These are phyloP conservation scores for Entamoeba histolytica DNA, from an alignment of 208 protist species.

Conservation along the genomic window DNA sequence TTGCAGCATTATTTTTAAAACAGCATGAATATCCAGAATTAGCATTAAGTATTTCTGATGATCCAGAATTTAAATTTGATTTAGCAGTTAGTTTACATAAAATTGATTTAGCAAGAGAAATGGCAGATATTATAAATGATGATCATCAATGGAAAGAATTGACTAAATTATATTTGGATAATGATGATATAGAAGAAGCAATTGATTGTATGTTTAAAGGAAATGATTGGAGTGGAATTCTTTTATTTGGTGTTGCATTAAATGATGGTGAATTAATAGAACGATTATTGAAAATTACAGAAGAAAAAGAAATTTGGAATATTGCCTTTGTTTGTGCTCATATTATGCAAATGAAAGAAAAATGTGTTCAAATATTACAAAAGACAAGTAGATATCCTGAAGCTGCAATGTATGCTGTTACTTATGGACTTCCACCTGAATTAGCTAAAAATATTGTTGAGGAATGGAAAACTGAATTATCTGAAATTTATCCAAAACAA, in stretches of 20 bases:
- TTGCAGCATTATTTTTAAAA: background rate
- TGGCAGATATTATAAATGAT: background rate
- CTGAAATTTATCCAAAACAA: background rate
- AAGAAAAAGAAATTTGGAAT: background rate
- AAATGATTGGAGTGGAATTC: background rate
- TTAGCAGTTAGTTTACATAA: background rate
- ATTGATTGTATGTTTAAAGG: background rate
- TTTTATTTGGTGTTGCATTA: background rate
- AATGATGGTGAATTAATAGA: background rate
- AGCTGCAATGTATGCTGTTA: background rate
- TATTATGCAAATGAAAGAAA: background rate
- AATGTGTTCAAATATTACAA: background rate
- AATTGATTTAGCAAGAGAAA: slow-evolving; percentile 2
- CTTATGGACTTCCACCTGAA: background rate
- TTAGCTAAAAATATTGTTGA: background rate
- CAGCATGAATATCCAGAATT: background rate
- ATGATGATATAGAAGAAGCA: background rate
- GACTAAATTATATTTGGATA: background rate
- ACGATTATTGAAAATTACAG: background rate
- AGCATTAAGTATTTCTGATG: background rate
- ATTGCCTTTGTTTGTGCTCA: background rate
- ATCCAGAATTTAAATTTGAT: slow-evolving; percentile 7
- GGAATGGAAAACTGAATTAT: background rate
- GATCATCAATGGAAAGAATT: background rate
- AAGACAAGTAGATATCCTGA: background rate